Evolutionary conservation across 768 basidiomycete species (phyloP).

Genomic region (Russula earlei): DNA sequence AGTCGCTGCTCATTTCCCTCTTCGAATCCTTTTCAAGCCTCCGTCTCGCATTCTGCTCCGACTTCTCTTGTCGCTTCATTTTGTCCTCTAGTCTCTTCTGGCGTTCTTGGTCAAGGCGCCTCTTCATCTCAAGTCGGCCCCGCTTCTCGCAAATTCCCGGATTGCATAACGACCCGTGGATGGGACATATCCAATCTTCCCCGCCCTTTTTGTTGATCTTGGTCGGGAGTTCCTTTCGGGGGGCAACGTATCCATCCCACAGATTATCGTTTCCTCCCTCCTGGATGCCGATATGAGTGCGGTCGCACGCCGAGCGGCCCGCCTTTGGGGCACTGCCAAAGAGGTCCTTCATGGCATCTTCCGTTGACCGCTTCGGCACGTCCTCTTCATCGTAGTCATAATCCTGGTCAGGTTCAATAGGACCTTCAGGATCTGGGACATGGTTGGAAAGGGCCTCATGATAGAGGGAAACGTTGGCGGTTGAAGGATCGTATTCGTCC

Average conservation of each 20-base stretch:
- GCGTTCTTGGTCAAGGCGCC: not conserved
- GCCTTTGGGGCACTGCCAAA: not conserved
- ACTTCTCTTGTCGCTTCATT: not conserved
- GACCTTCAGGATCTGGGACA: not conserved
- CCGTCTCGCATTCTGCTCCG: not conserved
- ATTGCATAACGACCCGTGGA: conserved; percentile 12
- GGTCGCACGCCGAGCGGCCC: not conserved
- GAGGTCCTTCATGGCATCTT: not conserved
- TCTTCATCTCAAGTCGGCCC: not conserved
- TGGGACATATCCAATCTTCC: not conserved
- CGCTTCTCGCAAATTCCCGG: conserved; percentile 8
- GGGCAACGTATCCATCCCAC: conserved; percentile 1
- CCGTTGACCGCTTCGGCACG: not conserved
- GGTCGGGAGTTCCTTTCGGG: not conserved
- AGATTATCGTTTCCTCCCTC: not conserved
- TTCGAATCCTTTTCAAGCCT: no score
- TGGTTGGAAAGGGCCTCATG: not conserved
- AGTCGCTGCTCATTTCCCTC: not conserved
- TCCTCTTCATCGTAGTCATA: conserved; percentile 2
- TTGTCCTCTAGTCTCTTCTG: not conserved
- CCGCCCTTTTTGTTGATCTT: not conserved
- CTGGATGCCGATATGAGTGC: not conserved
- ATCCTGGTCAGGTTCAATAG: not conserved
- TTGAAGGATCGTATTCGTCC: not conserved
- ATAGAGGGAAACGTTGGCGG: not conserved